Base-by-base conservation (phyloP, 2,329 filamentous ascomycete genomes). In the Coniochaeta sp. region DNA sequence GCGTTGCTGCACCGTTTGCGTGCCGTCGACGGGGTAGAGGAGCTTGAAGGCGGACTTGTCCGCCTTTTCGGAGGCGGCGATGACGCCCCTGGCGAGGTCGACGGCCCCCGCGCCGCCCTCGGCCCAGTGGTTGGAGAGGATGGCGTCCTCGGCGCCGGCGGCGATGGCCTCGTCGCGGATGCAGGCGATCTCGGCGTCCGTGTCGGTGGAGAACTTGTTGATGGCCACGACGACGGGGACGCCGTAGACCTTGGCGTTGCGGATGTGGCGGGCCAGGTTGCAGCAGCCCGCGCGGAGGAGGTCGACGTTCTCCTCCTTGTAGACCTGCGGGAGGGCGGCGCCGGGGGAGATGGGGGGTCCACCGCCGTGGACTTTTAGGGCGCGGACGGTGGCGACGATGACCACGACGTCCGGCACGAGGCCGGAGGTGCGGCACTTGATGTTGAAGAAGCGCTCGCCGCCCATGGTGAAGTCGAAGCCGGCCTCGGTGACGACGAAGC, bases 391-490 rank as follows among this genome's bases (percentile, higher is more conserved):
- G 22, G 94, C 92, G 32, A 99, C 94, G 53, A 99, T 85, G 42
- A 99, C 90, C 6, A 96, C 91, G 1, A 91, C 89, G 64, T 99
- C 94, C 2, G 94, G 94, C 2, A 90, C 83, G 45, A 99, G 85
- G 22, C 92, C 92, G 6, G 92, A 96, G 9, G 91, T 88, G 55
- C 94, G 87, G 75, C 94, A 97, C 79, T 99, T 99, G 78, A 99
- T 97, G 77, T 99, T 97, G 83, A 99, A 97, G 80, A 99, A 99
- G 50, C 94, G 87, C 79, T 99, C 94, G 57, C 94, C 94, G 58
- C 94, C 94, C 94, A 99, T 99, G 63, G 94, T 97, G 74, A 99
- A 99, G 71, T 99, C 94, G 69, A 99, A 99, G 9, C 94, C 94
- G 50, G 94, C 92, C 71, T 99, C 94, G 1, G 94, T 99, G 32